Evolutionary conservation across 768 basidiomycete genomes (phyloP).

Genomic region (Russula compacta): DNA sequence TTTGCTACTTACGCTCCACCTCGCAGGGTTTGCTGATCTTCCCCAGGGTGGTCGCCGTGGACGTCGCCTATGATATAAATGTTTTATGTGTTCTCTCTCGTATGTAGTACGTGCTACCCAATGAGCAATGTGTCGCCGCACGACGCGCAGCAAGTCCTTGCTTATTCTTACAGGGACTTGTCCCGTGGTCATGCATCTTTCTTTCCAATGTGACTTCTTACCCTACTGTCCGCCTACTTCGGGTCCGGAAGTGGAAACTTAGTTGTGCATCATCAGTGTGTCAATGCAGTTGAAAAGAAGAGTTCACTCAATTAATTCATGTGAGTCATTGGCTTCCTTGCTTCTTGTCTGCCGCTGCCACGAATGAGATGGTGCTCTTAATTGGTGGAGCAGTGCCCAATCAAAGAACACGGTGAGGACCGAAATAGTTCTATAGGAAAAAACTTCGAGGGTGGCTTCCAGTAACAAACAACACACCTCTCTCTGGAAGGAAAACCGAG

Average conservation of each 20-base stretch:
- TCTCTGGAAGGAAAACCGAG: neutral
- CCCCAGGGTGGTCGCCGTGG: conserved; percentile 94
- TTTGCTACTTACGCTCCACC: neutral
- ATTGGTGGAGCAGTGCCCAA: neutral
- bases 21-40: neutral
- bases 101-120: conserved; percentile 31
- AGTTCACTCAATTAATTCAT: neutral
- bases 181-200: conserved; percentile 57
- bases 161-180: conserved; percentile 39
- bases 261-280: neutral
- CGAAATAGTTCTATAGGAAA: neutral
- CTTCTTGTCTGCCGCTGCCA: neutral
- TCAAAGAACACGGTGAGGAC: neutral
- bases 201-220: conserved; percentile 9
- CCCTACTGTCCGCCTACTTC: neutral
- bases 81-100: conserved; percentile 22
- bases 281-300: neutral
- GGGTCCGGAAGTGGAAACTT: neutral
- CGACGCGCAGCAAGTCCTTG: conserved; percentile 73
- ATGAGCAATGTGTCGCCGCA: conserved; percentile 66
- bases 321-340: neutral
- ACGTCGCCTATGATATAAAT: conserved; percentile 70
- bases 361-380: neutral
- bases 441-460: conserved; percentile 10
- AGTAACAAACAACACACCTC: neutral